phyloP scores from a whole-genome alignment of 768 basidiomycete species.

The Pleurotus tuber-regium region DNA sequence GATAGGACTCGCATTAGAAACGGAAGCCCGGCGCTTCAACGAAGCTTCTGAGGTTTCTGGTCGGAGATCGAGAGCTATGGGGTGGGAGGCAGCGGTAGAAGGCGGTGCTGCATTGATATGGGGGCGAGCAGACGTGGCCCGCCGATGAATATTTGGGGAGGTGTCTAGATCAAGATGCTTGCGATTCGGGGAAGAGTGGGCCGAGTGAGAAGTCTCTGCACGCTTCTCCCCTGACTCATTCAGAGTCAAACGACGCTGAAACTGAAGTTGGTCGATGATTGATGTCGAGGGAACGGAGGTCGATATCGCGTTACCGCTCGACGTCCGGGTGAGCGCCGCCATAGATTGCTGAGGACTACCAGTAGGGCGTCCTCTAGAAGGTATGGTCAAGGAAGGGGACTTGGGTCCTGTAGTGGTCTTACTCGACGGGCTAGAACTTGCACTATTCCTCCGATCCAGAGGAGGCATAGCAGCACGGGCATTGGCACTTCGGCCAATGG shows the following conservation, averaged over 20 bases:
- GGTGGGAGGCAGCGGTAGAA: constrained; percentile 34
- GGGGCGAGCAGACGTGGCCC: constrained; percentile 42
- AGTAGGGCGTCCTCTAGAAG: constrained; percentile 45
- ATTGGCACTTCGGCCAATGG: constrained; percentile 26
- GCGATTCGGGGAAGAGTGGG: constrained; percentile 60
- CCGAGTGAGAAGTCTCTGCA: constrained; percentile 43
- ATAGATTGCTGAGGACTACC: constrained; percentile 53
- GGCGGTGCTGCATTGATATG: constrained; percentile 41
- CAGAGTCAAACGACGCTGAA: constrained; percentile 45
- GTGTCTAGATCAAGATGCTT: constrained; percentile 57
- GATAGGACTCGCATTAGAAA: constrained; percentile 19
- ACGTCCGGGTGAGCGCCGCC: constrained; percentile 38
- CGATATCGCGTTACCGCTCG: constrained; percentile 37
- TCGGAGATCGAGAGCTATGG: constrained; percentile 32
- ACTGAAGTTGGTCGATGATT: constrained; percentile 40
- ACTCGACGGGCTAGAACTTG: constrained; percentile 39
- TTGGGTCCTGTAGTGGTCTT: constrained; percentile 32
- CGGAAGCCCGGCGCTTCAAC: constrained; percentile 28
- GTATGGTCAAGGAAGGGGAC: constrained; percentile 28
- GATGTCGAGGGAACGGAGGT: constrained; percentile 47
- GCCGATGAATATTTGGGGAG: constrained; percentile 42
- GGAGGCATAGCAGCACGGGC: constrained; percentile 27
- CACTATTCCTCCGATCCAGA: constrained; percentile 46
- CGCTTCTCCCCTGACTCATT: constrained; percentile 43
- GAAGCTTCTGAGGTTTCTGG: constrained; percentile 17